Conservation (phyloP, 345 rosid species). For the Populus alba region DNA sequence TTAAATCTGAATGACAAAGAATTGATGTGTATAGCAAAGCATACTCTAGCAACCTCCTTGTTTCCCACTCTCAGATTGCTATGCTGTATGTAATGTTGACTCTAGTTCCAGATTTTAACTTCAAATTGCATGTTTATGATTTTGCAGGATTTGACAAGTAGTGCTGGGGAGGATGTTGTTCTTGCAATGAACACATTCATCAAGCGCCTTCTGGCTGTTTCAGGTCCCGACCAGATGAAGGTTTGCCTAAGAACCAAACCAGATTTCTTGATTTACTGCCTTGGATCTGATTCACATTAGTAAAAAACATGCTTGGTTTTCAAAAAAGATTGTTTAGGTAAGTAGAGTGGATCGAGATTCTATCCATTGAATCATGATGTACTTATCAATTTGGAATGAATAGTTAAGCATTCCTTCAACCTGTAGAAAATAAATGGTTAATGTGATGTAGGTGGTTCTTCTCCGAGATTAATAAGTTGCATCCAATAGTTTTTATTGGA, state of each 20-base stretch:
- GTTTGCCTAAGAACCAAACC: slow-evolving; percentile 28
- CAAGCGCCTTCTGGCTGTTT: slow-evolving; percentile 82
- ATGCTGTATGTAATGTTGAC: neutral
- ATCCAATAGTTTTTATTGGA: too few relatives aligned
- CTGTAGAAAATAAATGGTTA: neutral
- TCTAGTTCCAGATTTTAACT: neutral
- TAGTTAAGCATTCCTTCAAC: neutral
- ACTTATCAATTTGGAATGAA: neutral
- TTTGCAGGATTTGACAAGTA: slow-evolving; percentile 82
- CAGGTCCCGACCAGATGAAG: slow-evolving; percentile 87
- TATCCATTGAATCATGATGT: neutral
- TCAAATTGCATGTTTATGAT: slow-evolving; percentile 10
- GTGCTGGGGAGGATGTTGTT: slow-evolving; percentile 90
- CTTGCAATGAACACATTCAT: slow-evolving; percentile 91
- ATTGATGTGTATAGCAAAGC: neutral
- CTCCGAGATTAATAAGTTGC: too few relatives aligned
- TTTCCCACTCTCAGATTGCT: neutral
- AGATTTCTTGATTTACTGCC: neutral
- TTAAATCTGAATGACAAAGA: neutral
- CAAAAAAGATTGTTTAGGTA: neutral
- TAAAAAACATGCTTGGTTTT: neutral
- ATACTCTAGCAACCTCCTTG: neutral
- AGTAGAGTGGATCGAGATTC: neutral
- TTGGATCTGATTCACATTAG: neutral
- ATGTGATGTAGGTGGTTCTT: neutral